Evolutionary conservation across 495 filamentous ascomycete species (phyloP), one percentile per base, ranked within the genome.

Genomic region (Penicillium bialowiezense): DNA sequence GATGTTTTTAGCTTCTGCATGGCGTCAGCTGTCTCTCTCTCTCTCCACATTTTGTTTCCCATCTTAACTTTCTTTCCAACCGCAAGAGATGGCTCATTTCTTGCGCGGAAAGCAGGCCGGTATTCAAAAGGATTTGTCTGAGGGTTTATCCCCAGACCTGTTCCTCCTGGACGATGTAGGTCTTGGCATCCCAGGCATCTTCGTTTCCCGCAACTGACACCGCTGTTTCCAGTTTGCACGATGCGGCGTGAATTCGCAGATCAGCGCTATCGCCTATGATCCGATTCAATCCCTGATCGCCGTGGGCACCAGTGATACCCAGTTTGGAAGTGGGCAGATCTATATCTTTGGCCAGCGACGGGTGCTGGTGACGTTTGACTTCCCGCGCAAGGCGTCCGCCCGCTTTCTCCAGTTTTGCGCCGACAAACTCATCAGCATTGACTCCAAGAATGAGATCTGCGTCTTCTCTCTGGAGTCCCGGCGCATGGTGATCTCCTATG

Each of bases 221-320:
- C 33, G 44, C 45, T 52, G 20, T 41, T 51, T 37, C 32, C 52
- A 88, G 85, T 82, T 91, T 51, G 77, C 78, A 33, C 84, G 89
- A 59, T 95, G 86, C 62, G 93, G 93, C 43, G 79, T 97, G 56
- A 91, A 90, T 62, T 95, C 89, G 5, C 88, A 92, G 62, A 83
- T 93, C 49, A 85, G 83, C 54, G 82, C 80, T 19, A 60, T 97
- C 35, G 85, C 91, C 54, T 97, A 95, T 74, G 90, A 97, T 52
- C 92, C 93, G 5, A 76, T 95, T 18, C 93, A 97, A 64, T 96
- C 91, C 15, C 84, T 98, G 23, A 75, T 98, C 24, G 93, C 91
- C n/a, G 79, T 97, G 38, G 93, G 90, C 20, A 97, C 95, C 39
- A 84, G 81, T 63, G 87, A 88, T 67, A 87, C 87, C 29, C 78